Evolutionary conservation across 176 grass and related monocot species (phyloP), one percentile per base, ranked within the genome.

Genomic region (Hordeum vulgare): DNA sequence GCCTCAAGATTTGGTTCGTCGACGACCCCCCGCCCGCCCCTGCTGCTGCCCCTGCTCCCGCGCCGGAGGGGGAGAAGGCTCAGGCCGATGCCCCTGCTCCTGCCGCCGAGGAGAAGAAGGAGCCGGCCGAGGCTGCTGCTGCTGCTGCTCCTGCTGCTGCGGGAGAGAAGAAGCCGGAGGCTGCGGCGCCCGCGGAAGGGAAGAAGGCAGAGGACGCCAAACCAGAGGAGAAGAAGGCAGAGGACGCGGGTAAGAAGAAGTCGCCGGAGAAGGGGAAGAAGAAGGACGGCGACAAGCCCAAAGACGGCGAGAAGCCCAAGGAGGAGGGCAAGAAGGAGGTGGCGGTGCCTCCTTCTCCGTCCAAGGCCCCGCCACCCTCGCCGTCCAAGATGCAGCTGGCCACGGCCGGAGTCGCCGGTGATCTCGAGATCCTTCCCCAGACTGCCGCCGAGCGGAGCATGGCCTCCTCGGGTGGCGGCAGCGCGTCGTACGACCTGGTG

Each of bases 1-100:
- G 93, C 3, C 82, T 99, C 35, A 91, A 91, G 81, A 74, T 99
- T 68, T 96, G 87, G 85, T 94, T 94, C 79, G 85, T 96, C 28
- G 96, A 99, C 44, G 93, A 91, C 41, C 72, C 77, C 18, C 88
- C 88, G 1, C 59, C 78, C 3, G 15, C 74, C 4, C 84, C 90
- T n/a, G 11, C 74, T 2, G 9, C 85, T 0, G 61, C 89, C 0
- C 41, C 88, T 9, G 61, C 76, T 0, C 1, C 47, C 15, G 47
- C 47, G 47, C 15, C 47, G 0, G 72, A 45, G 4, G 85, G 83
- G 1, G 42, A 41, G 6, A 88, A 87, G 84, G 67, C 37, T 0
- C 66, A 57, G 45, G 47, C 15, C 5, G 45, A 0, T 51, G 47
- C 17, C 18, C 15, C 47, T 7, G 61, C 64, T 9, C 49, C 26